Evolutionary conservation across 257 asterid species (phyloP).

Genomic region (Coffea canephora): DNA sequence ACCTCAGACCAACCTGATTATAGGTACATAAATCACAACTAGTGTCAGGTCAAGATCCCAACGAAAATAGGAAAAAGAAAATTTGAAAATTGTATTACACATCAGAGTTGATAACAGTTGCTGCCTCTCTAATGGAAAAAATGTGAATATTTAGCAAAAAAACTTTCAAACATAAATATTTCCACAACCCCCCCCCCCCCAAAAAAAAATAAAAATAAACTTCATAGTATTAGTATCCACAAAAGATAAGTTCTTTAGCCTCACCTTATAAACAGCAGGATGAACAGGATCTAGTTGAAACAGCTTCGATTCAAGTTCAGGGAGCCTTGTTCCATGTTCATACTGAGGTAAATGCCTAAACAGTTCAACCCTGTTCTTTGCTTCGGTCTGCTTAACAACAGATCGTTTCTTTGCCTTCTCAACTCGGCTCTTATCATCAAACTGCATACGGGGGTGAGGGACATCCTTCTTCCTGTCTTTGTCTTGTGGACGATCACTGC

Average conservation of each 20-base stretch:
- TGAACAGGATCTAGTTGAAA: conserved; percentile 76
- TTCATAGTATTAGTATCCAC: not conserved
- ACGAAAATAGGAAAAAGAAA: not conserved
- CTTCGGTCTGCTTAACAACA: conserved; percentile 84
- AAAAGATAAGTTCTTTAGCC: conserved; percentile 8
- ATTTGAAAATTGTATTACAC: not conserved
- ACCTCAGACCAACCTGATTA: conserved; percentile 80
- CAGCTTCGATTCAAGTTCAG: conserved; percentile 69
- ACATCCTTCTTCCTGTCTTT: conserved; percentile 94
- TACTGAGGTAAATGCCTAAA: conserved; percentile 96
- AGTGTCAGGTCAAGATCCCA: not conserved
- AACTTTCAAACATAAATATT: not conserved
- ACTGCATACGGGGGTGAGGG: conserved; percentile 97
- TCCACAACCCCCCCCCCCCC: not conserved
- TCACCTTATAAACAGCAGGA: conserved; percentile 80
- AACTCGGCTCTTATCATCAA: conserved; percentile 83
- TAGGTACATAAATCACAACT: conserved; percentile 20
- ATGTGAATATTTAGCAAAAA: no score
- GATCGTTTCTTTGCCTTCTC: conserved; percentile 94
- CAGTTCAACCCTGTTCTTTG: conserved; percentile 81
- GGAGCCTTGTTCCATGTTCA: conserved; percentile 72
- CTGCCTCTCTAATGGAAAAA: not conserved
- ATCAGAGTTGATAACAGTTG: conserved; percentile 1
- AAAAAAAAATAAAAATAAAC: not conserved
- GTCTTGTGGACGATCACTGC: conserved; percentile 62